These are phyloP conservation scores for Didymella lethalis DNA, from an alignment of 2,329 filamentous ascomycete species.

Conservation along the genomic window DNA sequence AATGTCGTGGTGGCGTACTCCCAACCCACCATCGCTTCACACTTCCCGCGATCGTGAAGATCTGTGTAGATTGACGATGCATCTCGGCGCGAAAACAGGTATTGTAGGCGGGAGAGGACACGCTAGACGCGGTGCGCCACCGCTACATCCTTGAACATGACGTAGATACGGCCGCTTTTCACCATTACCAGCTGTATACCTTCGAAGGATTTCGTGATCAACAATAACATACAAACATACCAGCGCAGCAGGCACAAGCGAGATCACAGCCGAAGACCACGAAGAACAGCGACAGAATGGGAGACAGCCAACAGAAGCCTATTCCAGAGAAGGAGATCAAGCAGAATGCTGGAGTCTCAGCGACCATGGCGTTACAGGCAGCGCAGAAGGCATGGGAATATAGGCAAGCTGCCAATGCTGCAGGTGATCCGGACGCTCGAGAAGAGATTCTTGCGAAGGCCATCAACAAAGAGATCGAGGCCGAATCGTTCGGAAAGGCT, in stretches of 20 bases:
- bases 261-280: constrained; percentile 13
- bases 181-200: constrained; percentile 11
- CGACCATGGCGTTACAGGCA: constrained; percentile 49
- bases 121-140: constrained; percentile 17
- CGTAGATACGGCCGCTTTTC: constrained; percentile 6
- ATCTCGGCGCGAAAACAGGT: constrained; percentile 16
- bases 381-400: constrained; percentile 51
- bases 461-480: constrained; percentile 53
- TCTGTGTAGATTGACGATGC: constrained; percentile 12
- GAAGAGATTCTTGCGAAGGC: constrained; percentile 52
- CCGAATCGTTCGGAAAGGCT: constrained; percentile 53
- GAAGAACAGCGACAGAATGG: constrained; percentile 22
- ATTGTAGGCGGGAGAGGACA: constrained; percentile 13
- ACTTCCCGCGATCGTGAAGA: constrained; percentile 7
- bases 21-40: constrained; percentile 2
- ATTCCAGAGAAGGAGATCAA: constrained; percentile 51
- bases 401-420: constrained; percentile 52
- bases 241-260: constrained; percentile 12
- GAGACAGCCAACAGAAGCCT: constrained; percentile 22
- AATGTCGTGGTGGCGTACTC: not conserved
- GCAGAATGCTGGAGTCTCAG: constrained; percentile 50
- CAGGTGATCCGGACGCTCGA: constrained; percentile 49
- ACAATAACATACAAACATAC: constrained; percentile 5
- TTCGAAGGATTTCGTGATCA: constrained; percentile 1
- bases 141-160: constrained; percentile 21